These are phyloP conservation scores for Saccharum officinarum DNA, from an alignment of 176 grass and related monocot genomes.

Conservation along the genomic window DNA sequence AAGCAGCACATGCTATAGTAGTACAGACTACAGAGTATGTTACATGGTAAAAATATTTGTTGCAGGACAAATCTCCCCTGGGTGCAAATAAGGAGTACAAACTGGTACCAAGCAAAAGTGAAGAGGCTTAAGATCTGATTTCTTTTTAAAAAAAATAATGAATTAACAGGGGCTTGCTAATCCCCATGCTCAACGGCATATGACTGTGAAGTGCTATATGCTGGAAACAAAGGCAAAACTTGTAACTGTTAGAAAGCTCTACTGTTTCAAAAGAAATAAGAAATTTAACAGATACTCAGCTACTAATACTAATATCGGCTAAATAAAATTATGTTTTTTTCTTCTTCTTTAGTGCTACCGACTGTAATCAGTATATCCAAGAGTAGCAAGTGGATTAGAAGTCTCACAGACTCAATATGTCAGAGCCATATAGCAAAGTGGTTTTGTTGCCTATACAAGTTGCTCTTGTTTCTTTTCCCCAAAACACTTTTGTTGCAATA, in stretches of 20 bases:
- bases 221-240: background rate
- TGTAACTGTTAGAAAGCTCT: background rate
- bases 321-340: background rate
- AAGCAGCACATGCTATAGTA: background rate
- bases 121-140: conserved; percentile 3
- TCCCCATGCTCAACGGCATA: background rate
- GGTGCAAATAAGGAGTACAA: conserved; percentile 14
- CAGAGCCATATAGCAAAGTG: background rate
- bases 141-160: background rate
- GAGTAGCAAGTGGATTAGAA: background rate
- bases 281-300: background rate
- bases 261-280: background rate
- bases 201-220: background rate
- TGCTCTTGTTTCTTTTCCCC: background rate
- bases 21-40: conserved; percentile 14
- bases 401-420: background rate
- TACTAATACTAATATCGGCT: background rate
- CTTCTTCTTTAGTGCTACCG: background rate
- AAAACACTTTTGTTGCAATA: background rate
- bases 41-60: background rate
- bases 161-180: conserved; percentile 1
- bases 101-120: conserved; percentile 6
- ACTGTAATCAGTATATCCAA: background rate
- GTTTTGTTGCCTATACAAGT: background rate
- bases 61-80: background rate